These are phyloP conservation scores for Leccinum angustisporum DNA, from an alignment of 1,284 basidiomycete genomes.

Conservation along the genomic window DNA sequence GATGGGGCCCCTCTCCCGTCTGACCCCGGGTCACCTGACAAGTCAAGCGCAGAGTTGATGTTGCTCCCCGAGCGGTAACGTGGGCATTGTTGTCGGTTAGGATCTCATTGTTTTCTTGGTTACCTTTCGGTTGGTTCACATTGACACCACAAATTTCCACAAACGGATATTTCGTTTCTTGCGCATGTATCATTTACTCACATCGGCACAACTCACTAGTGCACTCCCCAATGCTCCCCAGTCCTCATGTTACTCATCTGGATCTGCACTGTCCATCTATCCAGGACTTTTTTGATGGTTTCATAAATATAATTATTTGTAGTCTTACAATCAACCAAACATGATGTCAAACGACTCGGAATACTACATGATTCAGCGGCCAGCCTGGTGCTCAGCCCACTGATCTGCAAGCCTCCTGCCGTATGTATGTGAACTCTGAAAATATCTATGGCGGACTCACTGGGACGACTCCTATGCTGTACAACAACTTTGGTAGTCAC, in stretches of 20 bases:
- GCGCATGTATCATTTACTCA: conserved; percentile 19
- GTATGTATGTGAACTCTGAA: background rate
- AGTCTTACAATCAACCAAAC: background rate
- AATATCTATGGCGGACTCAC: no score
- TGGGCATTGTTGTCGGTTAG: background rate
- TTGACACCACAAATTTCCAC: background rate
- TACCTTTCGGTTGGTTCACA: background rate
- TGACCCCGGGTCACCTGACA: conserved; percentile 36
- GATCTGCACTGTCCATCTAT: conserved; percentile 20
- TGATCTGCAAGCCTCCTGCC: background rate
- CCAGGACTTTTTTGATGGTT: conserved; percentile 10
- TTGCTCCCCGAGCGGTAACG: conserved; percentile 33
- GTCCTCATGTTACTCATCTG: conserved; percentile 14
- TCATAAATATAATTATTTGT: conserved; percentile 4
- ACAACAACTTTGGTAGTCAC: no score
- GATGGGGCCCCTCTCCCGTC: conserved; percentile 27
- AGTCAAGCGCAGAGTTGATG: conserved; percentile 28
- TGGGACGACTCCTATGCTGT: no score
- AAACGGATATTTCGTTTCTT: background rate
- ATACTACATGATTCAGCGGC: background rate
- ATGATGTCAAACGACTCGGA: background rate
- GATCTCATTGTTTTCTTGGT: conserved; percentile 4
- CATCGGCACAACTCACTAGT: conserved; percentile 13
- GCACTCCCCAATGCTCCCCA: background rate
- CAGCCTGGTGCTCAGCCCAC: background rate